A percentile compares a stretch with the other conserved stretches of the same genome.
phyloP scores from a whole-genome alignment of 2,329 filamentous ascomycete species.

The Nothophoma quercina region DNA sequence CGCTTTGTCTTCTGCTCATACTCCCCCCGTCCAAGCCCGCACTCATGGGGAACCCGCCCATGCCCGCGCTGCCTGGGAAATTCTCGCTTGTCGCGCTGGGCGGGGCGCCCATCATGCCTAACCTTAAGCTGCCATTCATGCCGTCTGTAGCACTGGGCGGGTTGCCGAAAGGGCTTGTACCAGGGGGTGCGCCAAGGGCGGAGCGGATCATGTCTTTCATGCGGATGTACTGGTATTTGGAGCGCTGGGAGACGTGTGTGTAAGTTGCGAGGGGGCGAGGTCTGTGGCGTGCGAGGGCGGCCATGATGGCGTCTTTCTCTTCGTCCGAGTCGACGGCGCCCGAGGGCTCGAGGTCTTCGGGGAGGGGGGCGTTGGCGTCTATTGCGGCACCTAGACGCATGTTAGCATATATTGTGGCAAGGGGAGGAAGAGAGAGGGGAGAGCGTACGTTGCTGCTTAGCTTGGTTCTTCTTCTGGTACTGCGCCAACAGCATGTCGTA shows the following conservation, averaged over 20 bases:
- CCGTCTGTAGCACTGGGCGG: slow-evolving; percentile 31
- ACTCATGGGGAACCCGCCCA: slow-evolving; percentile 41
- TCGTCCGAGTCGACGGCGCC: slow-evolving; percentile 90
- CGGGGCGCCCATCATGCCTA: slow-evolving; percentile 45
- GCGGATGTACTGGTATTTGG: slow-evolving; percentile 68
- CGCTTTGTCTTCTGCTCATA: slow-evolving; percentile 37
- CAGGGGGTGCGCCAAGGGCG: slow-evolving; percentile 59
- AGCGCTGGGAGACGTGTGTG: slow-evolving; percentile 57
- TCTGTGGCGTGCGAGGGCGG: slow-evolving; percentile 73
- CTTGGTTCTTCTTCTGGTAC: slow-evolving; percentile 93
- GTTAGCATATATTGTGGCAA: slow-evolving; percentile 13
- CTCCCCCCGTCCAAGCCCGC: slow-evolving; percentile 39
- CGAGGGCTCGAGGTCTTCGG: slow-evolving; percentile 77
- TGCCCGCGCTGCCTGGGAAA: slow-evolving; percentile 40
- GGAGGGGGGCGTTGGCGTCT: slow-evolving; percentile 88
- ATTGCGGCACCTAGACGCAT: slow-evolving; percentile 78
- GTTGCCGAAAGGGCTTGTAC: slow-evolving; percentile 30
- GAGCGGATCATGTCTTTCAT: slow-evolving; percentile 70
- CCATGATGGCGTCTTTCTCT: slow-evolving; percentile 89
- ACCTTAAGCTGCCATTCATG: slow-evolving; percentile 34
- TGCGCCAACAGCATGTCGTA: slow-evolving; percentile 85
- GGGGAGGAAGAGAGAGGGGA: neutral
- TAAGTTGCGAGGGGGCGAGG: slow-evolving; percentile 80
- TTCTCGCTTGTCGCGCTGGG: slow-evolving; percentile 41
- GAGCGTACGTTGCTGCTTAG: slow-evolving; percentile 89